Conservation (phyloP, 306 rosid genomes). For the Clitoria ternatea region DNA sequence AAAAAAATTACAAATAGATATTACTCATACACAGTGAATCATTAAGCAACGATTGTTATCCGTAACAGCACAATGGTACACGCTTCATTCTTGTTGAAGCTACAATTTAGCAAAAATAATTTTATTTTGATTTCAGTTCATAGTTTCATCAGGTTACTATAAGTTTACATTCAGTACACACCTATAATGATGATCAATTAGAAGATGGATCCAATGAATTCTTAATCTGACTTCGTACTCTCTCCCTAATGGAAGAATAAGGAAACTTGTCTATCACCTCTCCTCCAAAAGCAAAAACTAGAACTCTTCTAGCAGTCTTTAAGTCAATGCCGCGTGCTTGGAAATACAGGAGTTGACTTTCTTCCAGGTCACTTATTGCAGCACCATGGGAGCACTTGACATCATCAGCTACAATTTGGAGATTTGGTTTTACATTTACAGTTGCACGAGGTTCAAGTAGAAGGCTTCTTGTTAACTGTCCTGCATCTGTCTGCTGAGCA, state of each 20-base stretch:
- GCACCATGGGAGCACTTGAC: constrained; percentile 98
- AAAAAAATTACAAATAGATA: neutral
- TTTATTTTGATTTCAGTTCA: neutral
- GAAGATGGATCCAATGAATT: constrained; percentile 49
- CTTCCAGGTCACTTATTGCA: constrained; percentile 94
- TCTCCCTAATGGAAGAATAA: constrained; percentile 48
- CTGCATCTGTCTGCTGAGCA: constrained; percentile 96
- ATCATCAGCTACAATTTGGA: constrained; percentile 86
- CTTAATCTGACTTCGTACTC: constrained; percentile 52
- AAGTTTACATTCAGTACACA: constrained; percentile 8
- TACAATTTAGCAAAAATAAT: neutral
- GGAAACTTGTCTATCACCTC: constrained; percentile 75
- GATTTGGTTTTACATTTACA: constrained; percentile 89
- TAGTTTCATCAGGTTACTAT: neutral
- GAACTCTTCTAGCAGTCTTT: constrained; percentile 76
- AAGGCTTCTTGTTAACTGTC: constrained; percentile 89
- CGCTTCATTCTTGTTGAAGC: constrained; percentile 15
- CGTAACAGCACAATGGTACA: neutral
- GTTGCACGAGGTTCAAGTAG: constrained; percentile 93
- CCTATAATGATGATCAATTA: constrained; percentile 27
- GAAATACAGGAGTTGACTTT: constrained; percentile 77
- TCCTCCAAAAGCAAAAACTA: constrained; percentile 75
- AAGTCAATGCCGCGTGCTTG: constrained; percentile 76
- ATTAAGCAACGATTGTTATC: constrained; percentile 16
- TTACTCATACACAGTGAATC: neutral